Evolutionary conservation across 139 green algal species (phyloP).

Genomic region (Coelastrella sp.): DNA sequence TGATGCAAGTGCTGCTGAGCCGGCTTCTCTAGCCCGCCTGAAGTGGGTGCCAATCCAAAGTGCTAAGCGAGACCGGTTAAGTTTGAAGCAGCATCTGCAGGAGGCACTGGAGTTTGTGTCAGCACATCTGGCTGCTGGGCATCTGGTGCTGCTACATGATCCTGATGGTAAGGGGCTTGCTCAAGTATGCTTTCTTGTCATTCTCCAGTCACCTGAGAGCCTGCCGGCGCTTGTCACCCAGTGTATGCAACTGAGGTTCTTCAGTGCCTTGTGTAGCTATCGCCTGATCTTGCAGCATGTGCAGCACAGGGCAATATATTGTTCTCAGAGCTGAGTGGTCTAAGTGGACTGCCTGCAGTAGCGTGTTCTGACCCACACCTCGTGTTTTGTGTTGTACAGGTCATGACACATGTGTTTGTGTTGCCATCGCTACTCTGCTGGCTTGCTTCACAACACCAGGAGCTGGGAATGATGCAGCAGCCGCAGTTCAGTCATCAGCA

Average conservation of each 20-base stretch:
- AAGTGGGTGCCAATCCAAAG: constrained; percentile 54
- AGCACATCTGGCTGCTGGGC: constrained; percentile 47
- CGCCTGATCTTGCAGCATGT: background rate
- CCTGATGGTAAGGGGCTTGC: constrained; percentile 49
- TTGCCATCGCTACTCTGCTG: constrained; percentile 73
- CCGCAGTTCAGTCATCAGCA: background rate
- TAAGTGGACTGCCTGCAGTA: too few species aligned
- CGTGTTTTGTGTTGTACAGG: constrained; percentile 51
- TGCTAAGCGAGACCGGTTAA: constrained; percentile 50
- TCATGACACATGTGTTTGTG: constrained; percentile 68
- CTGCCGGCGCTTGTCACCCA: too few species aligned
- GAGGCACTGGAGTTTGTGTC: constrained; percentile 63
- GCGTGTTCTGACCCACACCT: background rate
- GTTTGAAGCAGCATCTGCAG: constrained; percentile 53
- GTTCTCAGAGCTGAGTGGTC: too few species aligned
- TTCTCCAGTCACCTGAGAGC: too few species aligned
- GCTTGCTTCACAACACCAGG: constrained; percentile 61
- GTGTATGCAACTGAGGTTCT: too few species aligned
- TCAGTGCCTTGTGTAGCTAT: too few species aligned
- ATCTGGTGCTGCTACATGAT: constrained; percentile 60
- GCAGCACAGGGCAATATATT: background rate
- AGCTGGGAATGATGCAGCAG: background rate
- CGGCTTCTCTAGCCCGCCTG: background rate
- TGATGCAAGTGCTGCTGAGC: background rate
- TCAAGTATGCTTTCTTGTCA: too few species aligned